Evolutionary conservation across 345 rosid species (phyloP).

Genomic region (Excoecaria agallocha): DNA sequence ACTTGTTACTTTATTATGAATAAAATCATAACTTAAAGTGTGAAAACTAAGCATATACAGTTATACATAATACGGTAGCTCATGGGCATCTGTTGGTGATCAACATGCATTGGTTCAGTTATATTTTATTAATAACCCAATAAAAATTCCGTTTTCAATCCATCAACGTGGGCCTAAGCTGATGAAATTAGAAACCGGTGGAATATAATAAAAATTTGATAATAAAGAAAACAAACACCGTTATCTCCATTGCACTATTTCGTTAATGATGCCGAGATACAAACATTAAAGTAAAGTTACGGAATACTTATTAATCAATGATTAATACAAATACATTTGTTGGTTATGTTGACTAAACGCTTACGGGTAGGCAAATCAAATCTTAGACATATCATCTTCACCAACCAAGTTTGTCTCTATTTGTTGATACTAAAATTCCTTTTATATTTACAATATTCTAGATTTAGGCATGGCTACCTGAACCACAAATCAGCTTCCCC

Average conservation of each 20-base stretch:
- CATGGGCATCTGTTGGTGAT: too few species aligned
- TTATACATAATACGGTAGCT: not conserved
- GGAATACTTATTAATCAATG: not conserved
- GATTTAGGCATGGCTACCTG: not conserved
- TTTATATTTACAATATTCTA: not conserved
- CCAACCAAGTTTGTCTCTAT: not conserved
- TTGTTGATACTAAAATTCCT: not conserved
- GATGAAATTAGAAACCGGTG: too few species aligned
- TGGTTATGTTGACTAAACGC: not conserved
- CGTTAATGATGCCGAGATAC: too few species aligned
- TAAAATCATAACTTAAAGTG: too few species aligned
- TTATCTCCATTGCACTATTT: too few species aligned
- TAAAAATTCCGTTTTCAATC: not conserved
- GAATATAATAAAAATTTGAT: too few species aligned
- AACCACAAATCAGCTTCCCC: not conserved
- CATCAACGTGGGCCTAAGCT: too few species aligned
- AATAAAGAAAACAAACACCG: too few species aligned
- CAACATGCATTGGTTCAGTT: too few species aligned
- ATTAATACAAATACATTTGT: not conserved
- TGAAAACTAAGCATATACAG: too few species aligned
- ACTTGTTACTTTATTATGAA: too few species aligned
- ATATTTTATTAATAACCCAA: too few species aligned
- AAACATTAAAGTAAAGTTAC: not conserved
- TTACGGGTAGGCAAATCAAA: not conserved
- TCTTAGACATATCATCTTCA: not conserved